Conservation (phyloP, 2,329 filamentous ascomycete species). For the Ophiostoma novo-ulmi region DNA sequence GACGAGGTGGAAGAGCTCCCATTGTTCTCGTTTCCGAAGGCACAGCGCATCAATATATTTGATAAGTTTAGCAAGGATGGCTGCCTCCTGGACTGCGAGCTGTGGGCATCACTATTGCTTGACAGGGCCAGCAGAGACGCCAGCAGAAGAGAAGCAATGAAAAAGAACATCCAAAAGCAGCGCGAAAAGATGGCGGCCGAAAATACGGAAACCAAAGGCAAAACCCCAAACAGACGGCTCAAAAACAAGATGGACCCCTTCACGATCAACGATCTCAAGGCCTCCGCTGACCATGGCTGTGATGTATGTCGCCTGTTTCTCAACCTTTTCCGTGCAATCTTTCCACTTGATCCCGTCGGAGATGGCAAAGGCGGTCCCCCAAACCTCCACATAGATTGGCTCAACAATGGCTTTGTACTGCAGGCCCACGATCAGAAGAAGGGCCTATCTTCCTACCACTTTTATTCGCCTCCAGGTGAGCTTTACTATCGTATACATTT, state of each 20-base stretch:
- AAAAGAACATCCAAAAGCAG: not conserved
- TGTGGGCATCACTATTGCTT: not conserved
- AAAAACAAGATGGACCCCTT: not conserved
- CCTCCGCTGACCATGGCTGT: not conserved
- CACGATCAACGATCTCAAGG: not conserved
- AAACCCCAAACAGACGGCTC: not conserved
- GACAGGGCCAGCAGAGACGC: not conserved
- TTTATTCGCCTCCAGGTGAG: slow-evolving; percentile 10
- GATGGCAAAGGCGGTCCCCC: not conserved
- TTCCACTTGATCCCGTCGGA: not conserved
- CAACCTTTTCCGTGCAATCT: not conserved
- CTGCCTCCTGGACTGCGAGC: not conserved
- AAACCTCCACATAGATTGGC: not conserved
- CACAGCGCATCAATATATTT: not conserved
- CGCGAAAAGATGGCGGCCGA: slow-evolving; percentile 7
- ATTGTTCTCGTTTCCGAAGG: not conserved
- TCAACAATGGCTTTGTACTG: not conserved
- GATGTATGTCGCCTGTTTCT: not conserved
- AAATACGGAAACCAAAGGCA: not conserved
- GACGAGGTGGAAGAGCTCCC: not conserved
- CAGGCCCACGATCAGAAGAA: not conserved
- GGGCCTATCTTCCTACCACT: not conserved
- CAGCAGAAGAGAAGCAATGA: not conserved
- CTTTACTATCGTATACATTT: not conserved
- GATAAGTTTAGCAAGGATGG: not conserved